Evolutionary conservation across 139 green algal species (phyloP).

Genomic region (Chlamydomonas incerta): DNA sequence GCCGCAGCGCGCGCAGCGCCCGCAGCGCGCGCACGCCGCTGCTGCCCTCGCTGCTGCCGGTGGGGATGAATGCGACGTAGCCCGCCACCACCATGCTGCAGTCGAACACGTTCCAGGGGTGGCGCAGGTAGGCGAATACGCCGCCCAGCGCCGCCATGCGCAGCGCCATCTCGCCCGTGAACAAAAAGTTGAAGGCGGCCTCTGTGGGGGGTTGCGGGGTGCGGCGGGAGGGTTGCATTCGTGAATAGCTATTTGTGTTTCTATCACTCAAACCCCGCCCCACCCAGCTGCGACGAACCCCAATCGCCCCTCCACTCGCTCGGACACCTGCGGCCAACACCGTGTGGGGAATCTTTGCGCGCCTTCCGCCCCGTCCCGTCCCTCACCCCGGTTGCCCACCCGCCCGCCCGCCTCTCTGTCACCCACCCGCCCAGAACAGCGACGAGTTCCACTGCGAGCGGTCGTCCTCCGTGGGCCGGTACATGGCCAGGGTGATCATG

Average conservation of each 20-base stretch:
- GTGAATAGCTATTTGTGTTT: too few species aligned
- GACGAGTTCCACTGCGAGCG: neutral
- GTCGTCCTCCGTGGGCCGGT: conserved; percentile 25
- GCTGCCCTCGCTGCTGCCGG: conserved; percentile 13
- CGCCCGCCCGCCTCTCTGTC: neutral
- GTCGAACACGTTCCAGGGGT: conserved; percentile 82
- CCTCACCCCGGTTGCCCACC: neutral
- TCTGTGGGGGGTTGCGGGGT: conserved; percentile 51
- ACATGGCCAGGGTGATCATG: conserved; percentile 33
- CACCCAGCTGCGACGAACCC: too few species aligned
- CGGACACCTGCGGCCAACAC: too few species aligned
- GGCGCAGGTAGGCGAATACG: conserved; percentile 52
- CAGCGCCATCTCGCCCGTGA: conserved; percentile 74
- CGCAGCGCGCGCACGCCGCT: conserved; percentile 61
- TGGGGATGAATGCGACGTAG: conserved; percentile 61
- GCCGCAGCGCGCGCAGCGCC: conserved; percentile 73
- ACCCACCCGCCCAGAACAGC: conserved; percentile 33
- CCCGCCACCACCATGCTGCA: conserved; percentile 68
- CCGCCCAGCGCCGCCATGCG: conserved; percentile 62
- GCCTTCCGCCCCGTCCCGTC: too few species aligned
- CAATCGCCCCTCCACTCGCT: too few species aligned
- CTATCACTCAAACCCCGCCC: too few species aligned
- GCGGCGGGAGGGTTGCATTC: too few species aligned
- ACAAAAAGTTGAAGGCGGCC: conserved; percentile 70
- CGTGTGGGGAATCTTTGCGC: too few species aligned